These are phyloP conservation scores for Solanum medicagineum DNA, from an alignment of 257 asterid genomes.

Conservation along the genomic window DNA sequence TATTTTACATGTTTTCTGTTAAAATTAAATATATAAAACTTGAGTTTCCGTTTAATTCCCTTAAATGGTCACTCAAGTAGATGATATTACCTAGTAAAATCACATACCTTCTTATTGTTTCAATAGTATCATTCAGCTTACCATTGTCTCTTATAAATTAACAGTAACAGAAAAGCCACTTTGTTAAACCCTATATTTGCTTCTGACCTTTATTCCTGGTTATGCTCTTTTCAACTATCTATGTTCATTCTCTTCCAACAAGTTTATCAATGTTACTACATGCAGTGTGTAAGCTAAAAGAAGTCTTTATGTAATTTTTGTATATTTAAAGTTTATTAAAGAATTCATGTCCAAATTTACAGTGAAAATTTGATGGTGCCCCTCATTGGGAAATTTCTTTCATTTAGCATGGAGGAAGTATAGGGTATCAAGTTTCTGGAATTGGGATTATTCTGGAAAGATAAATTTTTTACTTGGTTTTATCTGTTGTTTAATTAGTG, in stretches of 20 bases:
- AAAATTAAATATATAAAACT: neutral
- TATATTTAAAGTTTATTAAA: neutral
- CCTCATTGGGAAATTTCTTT: neutral
- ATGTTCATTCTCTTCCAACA: neutral
- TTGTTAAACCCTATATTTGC: neutral
- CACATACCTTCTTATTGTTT: neutral
- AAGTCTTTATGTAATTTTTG: neutral
- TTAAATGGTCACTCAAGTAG: neutral
- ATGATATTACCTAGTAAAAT: neutral
- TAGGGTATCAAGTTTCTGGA: neutral
- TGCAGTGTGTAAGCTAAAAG: neutral
- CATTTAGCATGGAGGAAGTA: neutral
- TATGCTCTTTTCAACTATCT: neutral
- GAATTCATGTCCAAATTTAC: neutral
- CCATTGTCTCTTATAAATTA: neutral
- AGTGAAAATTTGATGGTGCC: neutral
- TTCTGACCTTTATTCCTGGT: neutral
- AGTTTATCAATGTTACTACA: neutral
- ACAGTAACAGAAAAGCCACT: neutral
- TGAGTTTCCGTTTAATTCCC: neutral
- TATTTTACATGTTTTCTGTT: neutral
- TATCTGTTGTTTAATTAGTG: neutral
- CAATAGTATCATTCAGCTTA: neutral
- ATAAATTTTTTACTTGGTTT: neutral
- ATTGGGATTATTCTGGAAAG: neutral